Base-by-base conservation (phyloP, 495 filamentous ascomycete genomes). In the Aspergillus sclerotioniger region DNA sequence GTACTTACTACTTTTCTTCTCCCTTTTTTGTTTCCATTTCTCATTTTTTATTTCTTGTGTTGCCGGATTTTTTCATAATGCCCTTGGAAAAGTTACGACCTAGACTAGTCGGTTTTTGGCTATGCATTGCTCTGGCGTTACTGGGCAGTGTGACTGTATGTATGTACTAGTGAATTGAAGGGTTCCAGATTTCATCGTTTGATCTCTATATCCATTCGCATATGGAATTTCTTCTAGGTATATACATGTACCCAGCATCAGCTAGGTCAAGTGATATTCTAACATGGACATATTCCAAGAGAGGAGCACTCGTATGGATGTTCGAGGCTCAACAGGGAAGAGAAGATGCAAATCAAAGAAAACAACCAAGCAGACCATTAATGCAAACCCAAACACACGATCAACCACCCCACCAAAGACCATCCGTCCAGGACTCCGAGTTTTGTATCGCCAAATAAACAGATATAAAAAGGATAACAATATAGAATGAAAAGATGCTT, bases 91-190 rank as follows among this genome's bases (percentile, higher is more conserved):
- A 47, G 53, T 56, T 56, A 60, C 39, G 55, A 46, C 35, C 25
- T 43, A 35, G 45, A 55, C 55, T 32, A n/a, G 33, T 51, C 41
- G 25, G 39, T 43, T 35, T 48, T 41, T 51, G 31, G 21, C 39
- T 46, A 51, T 63, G 61, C 61, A 63, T 63, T 56, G 43, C 35
- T 59, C 31, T 39, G 61, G 61, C 61, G 61, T 63, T 63, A n/a
- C 17, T 31, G 54, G 19, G 25, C n/a, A 41, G 37, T 41, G 37
- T 41, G 19, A 17, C n/a, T 15, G 37, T 41, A n/a, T 41, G 28
- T 16, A 51, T 51, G 49, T 32, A 51, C 31, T 31, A 51, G 31
- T 25, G 49, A 51, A 28, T 53, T 8, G 16, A 53, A 9, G 15
- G 12, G 8, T 13, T 13, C 21, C 2, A 28, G 12, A 19, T 21